Evolutionary conservation across 1,139 yeast genomes (phyloP).

Genomic region (Geotrichum phurueaensis): DNA sequence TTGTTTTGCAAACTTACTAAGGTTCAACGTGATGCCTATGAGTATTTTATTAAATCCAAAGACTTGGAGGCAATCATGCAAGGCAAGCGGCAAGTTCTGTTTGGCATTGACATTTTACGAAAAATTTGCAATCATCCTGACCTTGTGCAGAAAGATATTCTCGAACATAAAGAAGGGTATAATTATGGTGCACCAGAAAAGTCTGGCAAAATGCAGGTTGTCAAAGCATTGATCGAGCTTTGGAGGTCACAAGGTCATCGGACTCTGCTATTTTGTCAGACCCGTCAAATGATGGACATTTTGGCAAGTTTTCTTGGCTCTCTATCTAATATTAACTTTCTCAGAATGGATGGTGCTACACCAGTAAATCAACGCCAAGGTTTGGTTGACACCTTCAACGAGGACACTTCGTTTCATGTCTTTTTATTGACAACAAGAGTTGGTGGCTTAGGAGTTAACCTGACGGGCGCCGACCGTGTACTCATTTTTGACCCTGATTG

Average conservation of each 20-base stretch:
- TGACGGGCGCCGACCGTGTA: slow-evolving; percentile 93
- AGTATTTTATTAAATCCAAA: slow-evolving; percentile 65
- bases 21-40: slow-evolving; percentile 66
- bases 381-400: slow-evolving; percentile 76
- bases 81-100: slow-evolving; percentile 76
- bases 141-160: slow-evolving; percentile 53
- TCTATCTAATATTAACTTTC: slow-evolving; percentile 44
- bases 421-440: slow-evolving; percentile 88
- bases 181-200: slow-evolving; percentile 59
- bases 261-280: slow-evolving; percentile 79
- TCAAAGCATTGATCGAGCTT: slow-evolving; percentile 61
- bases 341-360: slow-evolving; percentile 94
- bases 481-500: slow-evolving; percentile 96
- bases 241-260: slow-evolving; percentile 80
- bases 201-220: slow-evolving; percentile 90
- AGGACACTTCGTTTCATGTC: slow-evolving; percentile 49
- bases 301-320: slow-evolving; percentile 55
- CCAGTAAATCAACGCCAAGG: slow-evolving; percentile 68
- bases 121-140: slow-evolving; percentile 97
- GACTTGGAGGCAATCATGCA: slow-evolving; percentile 66
- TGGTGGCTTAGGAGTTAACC: slow-evolving; percentile 90
- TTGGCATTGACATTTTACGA: slow-evolving; percentile 83
- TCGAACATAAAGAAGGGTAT: slow-evolving; percentile 41
- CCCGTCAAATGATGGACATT: slow-evolving; percentile 89
- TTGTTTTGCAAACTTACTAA: slow-evolving; percentile 80